phyloP scores from a whole-genome alignment of 2,329 filamentous ascomycete genomes.

The Aspergillus intermedius region DNA sequence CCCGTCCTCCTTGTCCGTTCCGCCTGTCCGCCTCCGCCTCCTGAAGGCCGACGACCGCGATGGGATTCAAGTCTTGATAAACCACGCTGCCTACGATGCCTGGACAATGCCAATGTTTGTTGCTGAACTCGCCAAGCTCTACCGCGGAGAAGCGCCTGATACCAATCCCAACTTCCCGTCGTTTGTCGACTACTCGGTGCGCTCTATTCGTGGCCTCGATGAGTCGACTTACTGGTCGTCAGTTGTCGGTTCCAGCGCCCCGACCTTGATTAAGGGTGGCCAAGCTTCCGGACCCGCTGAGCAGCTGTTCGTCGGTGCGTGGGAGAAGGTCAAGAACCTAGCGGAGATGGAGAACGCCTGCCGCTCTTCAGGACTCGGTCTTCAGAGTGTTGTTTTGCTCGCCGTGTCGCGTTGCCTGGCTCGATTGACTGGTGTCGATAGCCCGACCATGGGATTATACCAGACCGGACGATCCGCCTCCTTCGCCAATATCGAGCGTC shows the following conservation, averaged over 20 bases:
- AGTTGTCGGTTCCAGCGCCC: slow-evolving; percentile 7
- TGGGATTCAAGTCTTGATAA: slow-evolving; percentile 25
- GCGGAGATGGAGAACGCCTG: slow-evolving; percentile 14
- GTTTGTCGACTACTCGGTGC: slow-evolving; percentile 19
- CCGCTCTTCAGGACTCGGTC: slow-evolving; percentile 13
- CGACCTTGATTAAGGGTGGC: slow-evolving; percentile 15
- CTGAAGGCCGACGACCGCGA: slow-evolving; percentile 22
- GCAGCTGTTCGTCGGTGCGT: slow-evolving; percentile 18
- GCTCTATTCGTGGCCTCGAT: slow-evolving; percentile 11
- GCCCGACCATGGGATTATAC: slow-evolving; percentile 25
- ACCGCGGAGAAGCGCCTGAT: slow-evolving; percentile 9
- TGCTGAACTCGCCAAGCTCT: slow-evolving; percentile 24
- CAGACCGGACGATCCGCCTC: slow-evolving; percentile 25
- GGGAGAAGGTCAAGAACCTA: slow-evolving; percentile 18
- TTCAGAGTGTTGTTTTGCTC: slow-evolving; percentile 24
- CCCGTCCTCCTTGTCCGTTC: slow-evolving; percentile 25
- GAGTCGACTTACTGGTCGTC: slow-evolving; percentile 20
- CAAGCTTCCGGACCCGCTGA: not conserved
- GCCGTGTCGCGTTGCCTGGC: slow-evolving; percentile 22
- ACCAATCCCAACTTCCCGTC: slow-evolving; percentile 15
- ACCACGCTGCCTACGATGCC: slow-evolving; percentile 33
- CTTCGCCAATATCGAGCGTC: slow-evolving; percentile 18
- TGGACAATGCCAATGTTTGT: slow-evolving; percentile 30
- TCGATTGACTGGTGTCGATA: slow-evolving; percentile 10
- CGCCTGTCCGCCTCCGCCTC: slow-evolving; percentile 25